Base-by-base conservation (phyloP, 768 basidiomycete species). In the Xerocomellus intermedius region DNA sequence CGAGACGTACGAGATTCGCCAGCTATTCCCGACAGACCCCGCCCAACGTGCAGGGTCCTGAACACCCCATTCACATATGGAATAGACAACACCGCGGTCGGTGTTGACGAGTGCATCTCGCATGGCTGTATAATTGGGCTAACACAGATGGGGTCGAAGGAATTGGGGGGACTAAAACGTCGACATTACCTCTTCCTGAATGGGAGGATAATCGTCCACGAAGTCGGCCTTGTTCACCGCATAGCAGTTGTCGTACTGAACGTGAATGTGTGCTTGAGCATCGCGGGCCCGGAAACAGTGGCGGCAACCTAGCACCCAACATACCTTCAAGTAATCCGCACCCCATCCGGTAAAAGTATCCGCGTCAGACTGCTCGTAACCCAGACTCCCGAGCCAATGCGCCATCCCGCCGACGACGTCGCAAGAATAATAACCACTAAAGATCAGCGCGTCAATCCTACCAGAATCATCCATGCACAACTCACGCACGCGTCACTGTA, bases 1-100 rank as follows among this genome's bases (percentile, higher is more conserved):
- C 7, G 13, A 19, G 12, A 51, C 71, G 54, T 63, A 79, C 77
- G 76, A 73, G 30, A 81, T 80, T 55, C 78, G 73, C 75, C 80
- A 81, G 59, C 77, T 79, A 56, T 82, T 81, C 28, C 78, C 77
- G 24, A 79, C 77, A 28, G 68, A 58, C 39, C 73, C 71, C 17
- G 70, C 75, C 52, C 80, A 79, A 41, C 78, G 69, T n/a, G 79
- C 80, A 48, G 79, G 79, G 57, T 81, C 78, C 68, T 79, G 79
- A 26, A 79, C 74, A 32, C 80, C 80, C 74, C 74, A 76, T 58
- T 76, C 77, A 43, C 81, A 81, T n/a, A 81, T 73, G 8, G 79
- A 78, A 56, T 77, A 83, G 3, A 80, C 71, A 41, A 82, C 75
- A 2, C 35, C 5, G 10, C 41, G 45, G 17, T 49, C 48, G 2